A percentile compares a stretch with the other conserved stretches of the same genome.
Evolutionary conservation across 805 yeast species (phyloP).

Genomic region (Jamesozyma rosinii): DNA sequence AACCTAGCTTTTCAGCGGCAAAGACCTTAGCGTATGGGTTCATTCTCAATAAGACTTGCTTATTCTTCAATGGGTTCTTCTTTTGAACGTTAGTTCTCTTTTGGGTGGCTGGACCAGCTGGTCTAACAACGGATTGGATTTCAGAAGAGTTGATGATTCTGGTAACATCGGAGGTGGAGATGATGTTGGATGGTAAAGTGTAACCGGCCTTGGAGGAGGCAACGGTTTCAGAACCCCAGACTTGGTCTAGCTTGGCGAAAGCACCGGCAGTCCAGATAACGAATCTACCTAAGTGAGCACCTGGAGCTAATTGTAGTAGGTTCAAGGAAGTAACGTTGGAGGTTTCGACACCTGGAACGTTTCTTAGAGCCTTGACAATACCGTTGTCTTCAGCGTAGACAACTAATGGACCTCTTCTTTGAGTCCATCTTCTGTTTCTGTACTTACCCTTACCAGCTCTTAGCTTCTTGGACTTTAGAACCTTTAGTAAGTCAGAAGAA

Average conservation of each 20-base stretch:
- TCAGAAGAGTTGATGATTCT: slow-evolving; percentile 98
- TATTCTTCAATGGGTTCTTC: slow-evolving; percentile 99
- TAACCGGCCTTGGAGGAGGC: slow-evolving; percentile 78
- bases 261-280: slow-evolving; percentile 99
- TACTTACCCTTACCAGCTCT: slow-evolving; percentile 99
- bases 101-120: slow-evolving; percentile 88
- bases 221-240: slow-evolving; percentile 90
- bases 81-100: slow-evolving; percentile 92
- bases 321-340: slow-evolving; percentile 85
- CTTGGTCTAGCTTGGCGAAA: slow-evolving; percentile 88
- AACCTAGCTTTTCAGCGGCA: slow-evolving; percentile 83
- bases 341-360: slow-evolving; percentile 99
- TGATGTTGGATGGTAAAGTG: slow-evolving; percentile 88
- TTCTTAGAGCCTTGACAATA: slow-evolving; percentile 96
- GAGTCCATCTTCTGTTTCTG: slow-evolving; percentile 99
- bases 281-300: slow-evolving; percentile 99
- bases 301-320: slow-evolving; percentile 98
- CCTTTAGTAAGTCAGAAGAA: slow-evolving; percentile 95
- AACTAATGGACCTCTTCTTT: slow-evolving; percentile 99
- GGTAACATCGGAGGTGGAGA: slow-evolving; percentile 90
- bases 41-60: slow-evolving; percentile 93
- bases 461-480: slow-evolving; percentile 94
- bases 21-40: slow-evolving; percentile 99
- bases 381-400: slow-evolving; percentile 98
- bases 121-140: slow-evolving; percentile 93